Conservation (phyloP, 441 rosid genomes). For the Rhodomyrtus psidioides region DNA sequence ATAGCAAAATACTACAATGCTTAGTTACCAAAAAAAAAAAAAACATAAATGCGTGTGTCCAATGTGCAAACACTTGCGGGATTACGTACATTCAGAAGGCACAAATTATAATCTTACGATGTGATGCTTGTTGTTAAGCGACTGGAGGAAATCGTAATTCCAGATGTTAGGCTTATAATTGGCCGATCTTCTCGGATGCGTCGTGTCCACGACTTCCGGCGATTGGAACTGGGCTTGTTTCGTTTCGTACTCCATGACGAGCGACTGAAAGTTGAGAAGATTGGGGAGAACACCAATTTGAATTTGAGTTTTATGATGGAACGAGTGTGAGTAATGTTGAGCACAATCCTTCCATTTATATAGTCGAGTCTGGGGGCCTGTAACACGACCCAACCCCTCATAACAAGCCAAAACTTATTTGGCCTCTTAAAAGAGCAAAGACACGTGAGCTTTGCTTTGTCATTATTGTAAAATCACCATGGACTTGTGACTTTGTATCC, state of each 20-base stretch:
- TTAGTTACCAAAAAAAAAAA: background rate
- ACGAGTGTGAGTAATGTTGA: background rate
- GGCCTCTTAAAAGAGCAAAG: too few species aligned
- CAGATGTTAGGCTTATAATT: constrained; percentile 40
- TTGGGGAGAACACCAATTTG: background rate
- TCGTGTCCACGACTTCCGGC: background rate
- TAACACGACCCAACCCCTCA: too few species aligned
- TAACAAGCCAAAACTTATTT: too few species aligned
- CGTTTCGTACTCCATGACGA: background rate
- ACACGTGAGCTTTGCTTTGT: too few species aligned
- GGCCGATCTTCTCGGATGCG: constrained; percentile 22
- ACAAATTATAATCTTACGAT: constrained; percentile 10
- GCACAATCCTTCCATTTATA: background rate
- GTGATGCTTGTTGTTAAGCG: constrained; percentile 18
- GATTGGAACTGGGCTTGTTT: background rate
- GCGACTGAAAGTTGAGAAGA: background rate
- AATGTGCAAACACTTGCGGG: background rate
- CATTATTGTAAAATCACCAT: too few species aligned
- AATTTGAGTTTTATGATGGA: background rate
- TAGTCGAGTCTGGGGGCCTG: background rate
- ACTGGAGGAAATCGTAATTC: constrained; percentile 34
- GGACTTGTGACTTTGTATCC: too few species aligned
- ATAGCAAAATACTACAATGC: background rate
- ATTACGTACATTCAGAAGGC: too few species aligned
- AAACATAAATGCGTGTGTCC: background rate